A percentile compares a stretch with the other conserved stretches of the same genome.
Evolutionary conservation across 108 stramenopile genomes (phyloP).

Genomic region (Skeletonema menzelii): DNA sequence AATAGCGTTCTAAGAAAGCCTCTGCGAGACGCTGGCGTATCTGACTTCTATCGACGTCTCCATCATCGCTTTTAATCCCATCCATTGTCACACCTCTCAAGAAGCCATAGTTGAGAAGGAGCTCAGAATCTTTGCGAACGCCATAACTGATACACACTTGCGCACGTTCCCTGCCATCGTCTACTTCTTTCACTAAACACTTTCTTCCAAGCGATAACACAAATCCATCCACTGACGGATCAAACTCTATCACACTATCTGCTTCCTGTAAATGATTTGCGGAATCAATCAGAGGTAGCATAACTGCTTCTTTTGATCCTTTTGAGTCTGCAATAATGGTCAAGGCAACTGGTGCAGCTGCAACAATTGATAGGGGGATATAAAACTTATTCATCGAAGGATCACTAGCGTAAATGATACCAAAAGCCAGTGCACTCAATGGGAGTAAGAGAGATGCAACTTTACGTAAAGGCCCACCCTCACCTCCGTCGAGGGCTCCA

Average conservation of each 20-base stretch:
- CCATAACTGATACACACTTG: slow-evolving; percentile 82
- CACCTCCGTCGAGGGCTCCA: slow-evolving; percentile 35
- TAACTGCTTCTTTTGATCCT: slow-evolving; percentile 55
- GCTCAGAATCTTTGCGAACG: slow-evolving; percentile 57
- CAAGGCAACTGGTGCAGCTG: slow-evolving; percentile 51
- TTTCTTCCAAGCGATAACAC: slow-evolving; percentile 53
- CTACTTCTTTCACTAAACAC: slow-evolving; percentile 57
- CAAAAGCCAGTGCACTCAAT: slow-evolving; percentile 40
- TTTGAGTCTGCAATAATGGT: slow-evolving; percentile 43
- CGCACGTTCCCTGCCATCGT: slow-evolving; percentile 36
- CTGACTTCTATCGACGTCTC: slow-evolving; percentile 10
- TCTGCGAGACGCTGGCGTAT: slow-evolving; percentile 33
- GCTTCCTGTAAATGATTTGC: slow-evolving; percentile 78
- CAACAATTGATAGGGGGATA: slow-evolving; percentile 36
- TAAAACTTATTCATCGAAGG: slow-evolving; percentile 34
- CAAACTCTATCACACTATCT: slow-evolving; percentile 70
- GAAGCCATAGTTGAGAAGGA: slow-evolving; percentile 81
- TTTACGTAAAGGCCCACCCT: slow-evolving; percentile 41
- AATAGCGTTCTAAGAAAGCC: slow-evolving; percentile 17
- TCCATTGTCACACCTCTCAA: slow-evolving; percentile 48
- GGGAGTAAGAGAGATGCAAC: slow-evolving; percentile 42
- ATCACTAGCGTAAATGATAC: slow-evolving; percentile 33
- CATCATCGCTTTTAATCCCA: slow-evolving; percentile 10
- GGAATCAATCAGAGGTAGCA: slow-evolving; percentile 79
- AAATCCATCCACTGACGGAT: slow-evolving; percentile 57